Percentiles rank a stretch among this genome's conserved stretches.
Conservation (phyloP, 139 green algal species). For the Gonium pectorale region DNA sequence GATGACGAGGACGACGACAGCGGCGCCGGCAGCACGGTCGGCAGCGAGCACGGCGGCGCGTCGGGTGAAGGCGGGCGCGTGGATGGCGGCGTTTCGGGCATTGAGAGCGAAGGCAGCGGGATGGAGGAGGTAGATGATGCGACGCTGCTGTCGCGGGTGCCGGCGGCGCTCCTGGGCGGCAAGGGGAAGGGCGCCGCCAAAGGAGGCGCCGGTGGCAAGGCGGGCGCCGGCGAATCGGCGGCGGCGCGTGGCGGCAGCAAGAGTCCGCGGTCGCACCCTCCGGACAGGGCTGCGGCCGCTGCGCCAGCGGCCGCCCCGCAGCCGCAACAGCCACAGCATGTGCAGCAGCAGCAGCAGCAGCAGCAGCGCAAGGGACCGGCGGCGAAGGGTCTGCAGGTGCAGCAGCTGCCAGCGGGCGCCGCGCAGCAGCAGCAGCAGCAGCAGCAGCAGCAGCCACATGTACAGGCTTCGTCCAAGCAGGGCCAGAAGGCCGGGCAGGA, state of each 20-base stretch:
- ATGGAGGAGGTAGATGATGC: not conserved
- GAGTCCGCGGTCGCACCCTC: too few species aligned
- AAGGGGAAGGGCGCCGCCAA: not conserved
- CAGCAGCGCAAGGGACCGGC: too few species aligned
- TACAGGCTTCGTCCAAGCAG: too few species aligned
- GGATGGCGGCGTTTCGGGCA: too few species aligned
- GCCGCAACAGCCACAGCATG: not conserved
- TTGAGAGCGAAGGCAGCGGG: too few species aligned
- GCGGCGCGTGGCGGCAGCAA: not conserved
- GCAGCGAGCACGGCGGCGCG: too few species aligned
- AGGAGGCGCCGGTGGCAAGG: not conserved
- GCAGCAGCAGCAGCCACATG: not conserved
- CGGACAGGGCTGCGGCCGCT: not conserved
- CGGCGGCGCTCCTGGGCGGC: not conserved
- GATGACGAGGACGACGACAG: constrained; percentile 2
- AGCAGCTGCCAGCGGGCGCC: too few species aligned
- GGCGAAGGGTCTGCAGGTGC: too few species aligned
- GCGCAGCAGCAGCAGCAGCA: not conserved
- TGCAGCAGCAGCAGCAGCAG: not conserved
- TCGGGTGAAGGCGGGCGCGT: too few species aligned
- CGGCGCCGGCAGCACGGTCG: not conserved
- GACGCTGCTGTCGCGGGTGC: constrained; percentile 20
- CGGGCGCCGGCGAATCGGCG: not conserved
- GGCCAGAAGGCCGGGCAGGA: too few species aligned
- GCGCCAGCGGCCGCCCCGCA: not conserved